Evolutionary conservation across 768 basidiomycete genomes (phyloP), one percentile per base, ranked within the genome.

Genomic region (Calvatia gigantea): DNA sequence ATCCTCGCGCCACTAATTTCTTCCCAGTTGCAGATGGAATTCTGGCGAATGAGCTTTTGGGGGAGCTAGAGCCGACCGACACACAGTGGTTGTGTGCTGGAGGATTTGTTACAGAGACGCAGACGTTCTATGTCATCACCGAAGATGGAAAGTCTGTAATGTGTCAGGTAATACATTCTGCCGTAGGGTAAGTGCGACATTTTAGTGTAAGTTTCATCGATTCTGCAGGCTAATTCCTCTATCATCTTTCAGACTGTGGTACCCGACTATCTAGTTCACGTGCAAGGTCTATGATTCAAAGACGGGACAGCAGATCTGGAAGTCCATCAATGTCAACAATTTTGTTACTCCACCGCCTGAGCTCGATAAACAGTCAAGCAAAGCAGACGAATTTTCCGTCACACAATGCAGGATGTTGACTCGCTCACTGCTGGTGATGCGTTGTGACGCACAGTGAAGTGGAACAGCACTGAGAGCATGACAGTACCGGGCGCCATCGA

Each of bases 251-350:
- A 96, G 94, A 21, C 69, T 98, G 58, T 94, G 95, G 85, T 95
- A 90, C 66, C 94, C 97, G 3, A 91, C 88, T 28, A 86, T 96
- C 64, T 95, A 99, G 70, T 92, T 98, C 69, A 90, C 86, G 3
- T 94, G 86, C 84, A 96, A 94, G 72, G 72, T 89, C 48, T 87
- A 82, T 74, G 82, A 97, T 65, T 86, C 93, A 4, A 78, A 80
- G 59, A 91, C 86, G 17, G 82, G 84, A 54, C 79, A 89, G 64
- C 79, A 72, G 43, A 75, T 75, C 56, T 99, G 95, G 95, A 91
- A 89, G 69, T 93, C 91, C 25, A 67, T 93, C 68, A 94, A 93
- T 56, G 89, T 91, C 35, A 75, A 78, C 65, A 89, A 91, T 69
- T 94, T 94, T 65, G 77, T 80, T 51, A 82, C 84, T 14, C 83